These are phyloP conservation scores for Chaetoceros tenuissimus DNA, from an alignment of 108 stramenopile genomes.

Conservation along the genomic window DNA sequence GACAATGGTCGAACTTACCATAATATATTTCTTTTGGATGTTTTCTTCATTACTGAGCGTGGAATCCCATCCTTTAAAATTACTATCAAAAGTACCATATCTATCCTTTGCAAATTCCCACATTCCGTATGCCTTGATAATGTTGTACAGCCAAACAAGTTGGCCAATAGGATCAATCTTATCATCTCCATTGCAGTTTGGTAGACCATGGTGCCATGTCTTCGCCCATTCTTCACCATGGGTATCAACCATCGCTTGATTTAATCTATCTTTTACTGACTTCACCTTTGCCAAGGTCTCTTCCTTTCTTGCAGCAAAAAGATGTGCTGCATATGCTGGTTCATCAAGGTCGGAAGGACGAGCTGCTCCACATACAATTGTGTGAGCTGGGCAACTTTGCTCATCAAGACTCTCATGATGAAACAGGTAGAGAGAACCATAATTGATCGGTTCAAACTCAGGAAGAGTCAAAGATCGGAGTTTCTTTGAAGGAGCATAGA, in stretches of 20 bases:
- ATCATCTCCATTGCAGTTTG: slow-evolving; percentile 39
- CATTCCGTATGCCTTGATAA: slow-evolving; percentile 63
- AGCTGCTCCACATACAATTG: slow-evolving; percentile 63
- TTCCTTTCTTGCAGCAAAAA: slow-evolving; percentile 18
- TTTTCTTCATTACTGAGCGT: slow-evolving; percentile 42
- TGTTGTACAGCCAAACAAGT: slow-evolving; percentile 73
- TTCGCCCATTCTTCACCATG: slow-evolving; percentile 63
- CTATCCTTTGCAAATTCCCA: slow-evolving; percentile 65
- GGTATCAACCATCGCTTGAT: slow-evolving; percentile 36
- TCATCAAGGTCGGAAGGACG: slow-evolving; percentile 71
- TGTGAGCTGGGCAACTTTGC: slow-evolving; percentile 35
- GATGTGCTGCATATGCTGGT: slow-evolving; percentile 42
- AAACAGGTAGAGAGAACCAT: slow-evolving; percentile 56
- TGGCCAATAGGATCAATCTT: slow-evolving; percentile 50
- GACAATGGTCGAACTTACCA: too few species aligned
- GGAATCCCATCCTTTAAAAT: slow-evolving; percentile 44
- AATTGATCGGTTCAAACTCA: slow-evolving; percentile 69
- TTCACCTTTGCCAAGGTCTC: slow-evolving; percentile 10
- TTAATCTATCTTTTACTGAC: slow-evolving; percentile 27
- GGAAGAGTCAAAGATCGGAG: slow-evolving; percentile 58
- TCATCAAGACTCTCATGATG: slow-evolving; percentile 27
- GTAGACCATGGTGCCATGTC: slow-evolving; percentile 64
- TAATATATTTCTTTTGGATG: slow-evolving; percentile 40
- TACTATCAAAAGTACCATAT: slow-evolving; percentile 42
- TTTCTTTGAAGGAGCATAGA: slow-evolving; percentile 61